Percentiles rank a stretch among this genome's conserved stretches.
phyloP scores from a whole-genome alignment of 768 basidiomycete species.

The Hydnomerulius pinastri region DNA sequence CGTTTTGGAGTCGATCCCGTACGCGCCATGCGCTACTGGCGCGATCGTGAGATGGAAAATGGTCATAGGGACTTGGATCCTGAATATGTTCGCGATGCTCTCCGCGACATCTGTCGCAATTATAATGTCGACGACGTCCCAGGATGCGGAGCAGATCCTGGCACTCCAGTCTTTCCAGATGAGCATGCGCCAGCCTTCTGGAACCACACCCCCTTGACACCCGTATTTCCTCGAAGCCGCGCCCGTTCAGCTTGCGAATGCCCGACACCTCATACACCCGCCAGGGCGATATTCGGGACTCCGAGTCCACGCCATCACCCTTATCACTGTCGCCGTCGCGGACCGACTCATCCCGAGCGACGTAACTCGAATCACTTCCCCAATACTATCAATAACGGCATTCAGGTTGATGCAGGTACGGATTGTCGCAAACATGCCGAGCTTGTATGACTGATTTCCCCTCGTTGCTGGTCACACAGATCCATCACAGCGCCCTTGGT shows the following conservation, averaged over 20 bases:
- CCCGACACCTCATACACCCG: background rate
- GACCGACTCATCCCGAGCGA: conserved; percentile 8
- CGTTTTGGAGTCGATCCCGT: conserved; percentile 10
- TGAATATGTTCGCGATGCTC: conserved; percentile 15
- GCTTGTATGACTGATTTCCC: conserved; percentile 5
- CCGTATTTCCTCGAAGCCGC: conserved; percentile 18
- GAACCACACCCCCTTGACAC: conserved; percentile 17
- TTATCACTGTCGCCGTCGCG: background rate
- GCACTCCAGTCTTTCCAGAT: conserved; percentile 6
- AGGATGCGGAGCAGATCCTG: conserved; percentile 6
- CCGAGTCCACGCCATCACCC: conserved; percentile 9
- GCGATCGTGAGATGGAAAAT: conserved; percentile 17
- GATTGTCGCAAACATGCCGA: background rate
- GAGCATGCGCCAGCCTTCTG: conserved; percentile 5
- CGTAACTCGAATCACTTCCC: conserved; percentile 17
- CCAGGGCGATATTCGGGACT: conserved; percentile 16
- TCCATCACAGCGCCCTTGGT: background rate
- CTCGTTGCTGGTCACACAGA: background rate
- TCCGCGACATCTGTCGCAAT: conserved; percentile 26
- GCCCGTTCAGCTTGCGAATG: background rate
- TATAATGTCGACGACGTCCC: conserved; percentile 22
- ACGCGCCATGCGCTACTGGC: conserved; percentile 26
- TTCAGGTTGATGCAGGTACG: conserved; percentile 20
- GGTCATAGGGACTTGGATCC: conserved; percentile 13
- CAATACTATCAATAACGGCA: conserved; percentile 20